Evolutionary conservation across 2,329 filamentous ascomycete species (phyloP).

Genomic region (Plectosphaerella sp.): DNA sequence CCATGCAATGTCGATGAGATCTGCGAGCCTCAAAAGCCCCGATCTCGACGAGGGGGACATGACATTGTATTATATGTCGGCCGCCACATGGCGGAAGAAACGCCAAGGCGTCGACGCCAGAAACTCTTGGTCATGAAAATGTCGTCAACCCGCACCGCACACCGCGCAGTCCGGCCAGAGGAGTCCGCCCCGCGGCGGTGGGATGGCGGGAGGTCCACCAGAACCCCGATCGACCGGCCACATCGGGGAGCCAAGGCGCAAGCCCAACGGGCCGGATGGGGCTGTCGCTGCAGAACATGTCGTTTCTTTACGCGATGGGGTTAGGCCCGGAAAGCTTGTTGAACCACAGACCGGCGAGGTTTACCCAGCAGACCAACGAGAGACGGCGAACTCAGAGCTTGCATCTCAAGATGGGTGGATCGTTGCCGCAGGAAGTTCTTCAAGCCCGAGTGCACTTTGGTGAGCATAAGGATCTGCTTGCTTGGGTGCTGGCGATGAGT

Average conservation of each 20-base stretch:
- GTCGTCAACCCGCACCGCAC: background rate
- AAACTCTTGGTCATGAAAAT: background rate
- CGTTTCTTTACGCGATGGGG: background rate
- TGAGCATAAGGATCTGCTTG: no score
- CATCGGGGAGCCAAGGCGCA: conserved; percentile 2
- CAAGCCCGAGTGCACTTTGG: no score
- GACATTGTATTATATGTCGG: background rate
- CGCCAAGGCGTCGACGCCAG: background rate
- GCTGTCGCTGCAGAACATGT: background rate
- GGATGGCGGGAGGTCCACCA: background rate
- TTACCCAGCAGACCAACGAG: no score
- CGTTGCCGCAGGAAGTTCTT: no score
- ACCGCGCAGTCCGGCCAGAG: background rate
- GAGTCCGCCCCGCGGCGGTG: background rate
- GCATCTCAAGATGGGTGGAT: no score
- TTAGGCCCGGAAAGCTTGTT: background rate
- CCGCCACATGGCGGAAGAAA: background rate
- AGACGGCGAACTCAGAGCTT: no score
- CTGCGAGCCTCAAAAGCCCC: background rate
- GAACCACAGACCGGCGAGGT: no score
- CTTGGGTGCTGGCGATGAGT: no score
- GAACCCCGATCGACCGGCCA: background rate
- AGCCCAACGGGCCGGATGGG: background rate
- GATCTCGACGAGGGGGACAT: no score
- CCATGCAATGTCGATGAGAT: background rate